Evolutionary conservation across 2,329 filamentous ascomycete species (phyloP), one percentile per base, ranked within the genome.

Genomic region (Exutisphaerella laricina): DNA sequence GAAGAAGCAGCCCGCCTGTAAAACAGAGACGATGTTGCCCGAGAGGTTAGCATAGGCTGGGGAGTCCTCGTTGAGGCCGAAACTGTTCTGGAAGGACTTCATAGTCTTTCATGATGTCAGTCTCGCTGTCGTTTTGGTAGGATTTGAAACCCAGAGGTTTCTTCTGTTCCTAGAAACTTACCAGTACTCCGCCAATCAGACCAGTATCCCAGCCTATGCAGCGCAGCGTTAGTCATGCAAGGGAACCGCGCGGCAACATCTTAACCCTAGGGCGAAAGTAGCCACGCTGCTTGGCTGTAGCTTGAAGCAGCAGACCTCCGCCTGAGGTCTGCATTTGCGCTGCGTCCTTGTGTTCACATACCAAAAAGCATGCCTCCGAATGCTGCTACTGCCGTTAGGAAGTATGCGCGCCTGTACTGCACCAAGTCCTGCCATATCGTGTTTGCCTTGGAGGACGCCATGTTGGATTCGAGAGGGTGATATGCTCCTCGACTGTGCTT

Each of bases 1-100:
- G 40, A 70, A 68, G 49, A 70, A 70, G 46, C 67, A 70, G 12
- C 67, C 67, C 1, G 65, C 66, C 46, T 70, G 67, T 2, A 70
- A 59, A 1, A 69, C 66, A 4, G 66, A 68, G 0, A 69, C 67
- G 28, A 70, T 69, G 48, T 69, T 70, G 14, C 67, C 67, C 33
- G 67, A 65, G 3, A 70, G 51, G 23, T 65, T 66, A 39, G 60
- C 60, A 43, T 66, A 69, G 29, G 61, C 48, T 1, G 48, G 29
- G 26, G 60, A 60, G 0, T 61, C 35, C 7, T 49, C 46, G 45
- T 68, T 49, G 4, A 70, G 59, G 9, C 56, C 57, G 53, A 70
- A 70, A 1, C 61, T 66, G 44, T 69, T 60, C 23, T 26, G 23
- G 23, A 26, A 26, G 23, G 23, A 26, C 6, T 6, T 7, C 23